phyloP scores from a whole-genome alignment of 352 stramenopile species.

The Phytophthora sp. region DNA sequence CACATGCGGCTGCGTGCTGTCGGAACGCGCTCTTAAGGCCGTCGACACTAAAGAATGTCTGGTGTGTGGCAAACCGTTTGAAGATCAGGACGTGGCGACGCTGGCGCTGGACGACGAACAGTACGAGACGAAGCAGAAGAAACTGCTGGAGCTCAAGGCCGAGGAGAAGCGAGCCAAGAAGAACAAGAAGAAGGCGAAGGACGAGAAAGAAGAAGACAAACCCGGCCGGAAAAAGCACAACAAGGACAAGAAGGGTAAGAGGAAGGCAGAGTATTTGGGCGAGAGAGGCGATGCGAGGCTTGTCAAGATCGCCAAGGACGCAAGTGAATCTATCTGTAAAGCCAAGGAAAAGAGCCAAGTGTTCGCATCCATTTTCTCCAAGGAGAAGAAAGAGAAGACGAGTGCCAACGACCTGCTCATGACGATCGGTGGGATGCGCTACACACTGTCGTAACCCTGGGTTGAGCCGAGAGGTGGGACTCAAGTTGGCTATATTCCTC shows the following conservation, averaged over 20 bases:
- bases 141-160: slow-evolving; percentile 54
- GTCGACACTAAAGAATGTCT: slow-evolving; percentile 77
- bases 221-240: slow-evolving; percentile 36
- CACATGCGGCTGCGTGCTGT: slow-evolving; percentile 88
- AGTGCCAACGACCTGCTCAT: slow-evolving; percentile 87
- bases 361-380: slow-evolving; percentile 84
- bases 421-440: slow-evolving; percentile 83
- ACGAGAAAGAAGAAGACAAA: slow-evolving; percentile 43
- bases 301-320: slow-evolving; percentile 64
- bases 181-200: slow-evolving; percentile 56
- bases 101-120: slow-evolving; percentile 69
- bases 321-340: slow-evolving; percentile 62
- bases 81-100: slow-evolving; percentile 59
- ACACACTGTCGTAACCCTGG: slow-evolving; percentile 72
- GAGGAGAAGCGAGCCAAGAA: slow-evolving; percentile 55
- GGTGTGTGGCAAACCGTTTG: slow-evolving; percentile 62
- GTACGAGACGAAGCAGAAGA: slow-evolving; percentile 54
- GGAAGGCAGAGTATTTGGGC: slow-evolving; percentile 41
- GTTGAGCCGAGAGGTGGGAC: not conserved
- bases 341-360: slow-evolving; percentile 80
- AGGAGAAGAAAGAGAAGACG: slow-evolving; percentile 65
- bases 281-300: slow-evolving; percentile 25
- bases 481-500: slow-evolving; percentile 7
- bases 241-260: slow-evolving; percentile 41
- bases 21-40: slow-evolving; percentile 87